A percentile compares a stretch with the other conserved stretches of the same genome.
Evolutionary conservation across 2,329 filamentous ascomycete species (phyloP).

Genomic region (Colletotrichum filicis): DNA sequence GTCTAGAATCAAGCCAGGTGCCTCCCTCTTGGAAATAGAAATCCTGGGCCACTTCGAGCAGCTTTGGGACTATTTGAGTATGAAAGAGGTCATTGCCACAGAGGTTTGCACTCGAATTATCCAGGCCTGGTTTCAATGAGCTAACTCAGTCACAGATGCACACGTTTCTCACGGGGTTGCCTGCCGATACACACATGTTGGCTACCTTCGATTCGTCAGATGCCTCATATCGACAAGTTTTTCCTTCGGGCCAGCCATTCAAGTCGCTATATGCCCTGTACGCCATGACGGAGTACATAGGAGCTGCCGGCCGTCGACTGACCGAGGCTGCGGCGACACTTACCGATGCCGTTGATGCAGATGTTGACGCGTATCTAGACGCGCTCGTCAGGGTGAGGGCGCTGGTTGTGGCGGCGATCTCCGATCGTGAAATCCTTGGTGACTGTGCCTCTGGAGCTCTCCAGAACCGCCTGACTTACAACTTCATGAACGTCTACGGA

Average conservation of each 20-base stretch:
- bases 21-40: conserved; percentile 77
- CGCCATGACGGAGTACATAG: conserved; percentile 72
- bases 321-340: conserved; percentile 10
- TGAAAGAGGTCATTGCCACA: conserved; percentile 75
- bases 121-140: neutral
- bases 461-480: conserved; percentile 60
- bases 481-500: conserved; percentile 67
- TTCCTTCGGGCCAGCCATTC: conserved; percentile 76
- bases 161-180: conserved; percentile 76
- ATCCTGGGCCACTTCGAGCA: conserved; percentile 86
- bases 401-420: conserved; percentile 63
- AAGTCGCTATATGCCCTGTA: conserved; percentile 79
- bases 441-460: conserved; percentile 49
- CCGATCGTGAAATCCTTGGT: conserved; percentile 25
- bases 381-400: conserved; percentile 58
- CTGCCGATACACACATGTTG: conserved; percentile 72
- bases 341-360: conserved; percentile 34
- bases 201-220: conserved; percentile 65
- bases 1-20: conserved; percentile 59
- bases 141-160: conserved; percentile 64
- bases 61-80: conserved; percentile 82
- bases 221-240: conserved; percentile 69
- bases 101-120: conserved; percentile 60
- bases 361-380: conserved; percentile 43
- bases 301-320: conserved; percentile 48